Conservation (phyloP, 2,329 filamentous ascomycete genomes). For the Lecanicillium sp. region DNA sequence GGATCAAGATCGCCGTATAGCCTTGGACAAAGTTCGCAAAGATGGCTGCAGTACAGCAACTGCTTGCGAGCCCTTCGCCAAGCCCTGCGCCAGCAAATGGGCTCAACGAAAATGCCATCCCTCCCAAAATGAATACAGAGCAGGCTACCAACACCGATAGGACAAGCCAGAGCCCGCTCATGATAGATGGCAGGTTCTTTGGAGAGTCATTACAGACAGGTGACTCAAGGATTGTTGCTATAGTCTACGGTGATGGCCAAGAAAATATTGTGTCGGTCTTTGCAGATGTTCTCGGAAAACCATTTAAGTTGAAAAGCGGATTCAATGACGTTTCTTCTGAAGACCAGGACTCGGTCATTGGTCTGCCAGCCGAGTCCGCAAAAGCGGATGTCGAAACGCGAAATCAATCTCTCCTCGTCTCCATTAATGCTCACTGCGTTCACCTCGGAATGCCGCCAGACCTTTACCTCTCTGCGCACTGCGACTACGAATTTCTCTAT, state of each 20-base stretch:
- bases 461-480: slow-evolving; percentile 53
- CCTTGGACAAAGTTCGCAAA: background rate
- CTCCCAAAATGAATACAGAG: slow-evolving; percentile 23
- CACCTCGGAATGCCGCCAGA: slow-evolving; percentile 64
- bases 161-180: slow-evolving; percentile 22
- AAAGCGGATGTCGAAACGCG: slow-evolving; percentile 49
- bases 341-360: slow-evolving; percentile 59
- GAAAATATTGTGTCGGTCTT: slow-evolving; percentile 67
- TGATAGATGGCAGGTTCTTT: slow-evolving; percentile 30
- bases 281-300: slow-evolving; percentile 71
- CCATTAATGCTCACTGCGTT: slow-evolving; percentile 71
- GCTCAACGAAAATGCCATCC: slow-evolving; percentile 13
- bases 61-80: slow-evolving; percentile 24
- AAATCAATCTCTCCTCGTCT: slow-evolving; percentile 50
- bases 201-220: slow-evolving; percentile 40
- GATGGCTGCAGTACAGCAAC: slow-evolving; percentile 32
- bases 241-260: slow-evolving; percentile 64
- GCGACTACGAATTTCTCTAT: slow-evolving; percentile 84
- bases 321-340: slow-evolving; percentile 45
- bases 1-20: background rate
- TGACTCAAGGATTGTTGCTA: slow-evolving; percentile 51
- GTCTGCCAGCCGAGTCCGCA: slow-evolving; percentile 50
- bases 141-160: slow-evolving; percentile 25
- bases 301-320: slow-evolving; percentile 49
- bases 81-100: slow-evolving; percentile 16